Evolutionary conservation across 148 eudicot species (phyloP).

Genomic region (Rhododendron ferrugineum): DNA sequence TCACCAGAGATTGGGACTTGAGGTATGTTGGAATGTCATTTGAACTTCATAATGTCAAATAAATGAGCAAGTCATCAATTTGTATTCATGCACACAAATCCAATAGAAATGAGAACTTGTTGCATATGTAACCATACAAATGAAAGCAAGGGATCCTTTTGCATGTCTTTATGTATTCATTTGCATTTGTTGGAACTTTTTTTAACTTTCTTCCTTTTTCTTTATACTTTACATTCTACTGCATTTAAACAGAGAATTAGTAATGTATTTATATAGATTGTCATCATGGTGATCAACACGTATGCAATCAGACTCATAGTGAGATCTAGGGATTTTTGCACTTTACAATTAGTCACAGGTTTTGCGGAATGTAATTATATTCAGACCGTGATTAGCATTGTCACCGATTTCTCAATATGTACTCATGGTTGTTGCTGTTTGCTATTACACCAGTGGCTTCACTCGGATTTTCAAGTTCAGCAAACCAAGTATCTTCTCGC

Average conservation of each 20-base stretch:
- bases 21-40: constrained; percentile 49
- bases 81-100: background rate
- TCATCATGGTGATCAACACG: background rate
- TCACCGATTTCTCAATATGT: background rate
- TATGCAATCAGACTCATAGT: background rate
- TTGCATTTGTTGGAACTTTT: background rate
- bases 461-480: constrained; percentile 94
- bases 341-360: background rate
- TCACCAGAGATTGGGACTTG: constrained; percentile 96
- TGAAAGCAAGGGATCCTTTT: background rate
- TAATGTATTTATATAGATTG: background rate
- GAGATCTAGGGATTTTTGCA: background rate
- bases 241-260: background rate
- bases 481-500: constrained; percentile 51
- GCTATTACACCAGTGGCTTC: constrained; percentile 59
- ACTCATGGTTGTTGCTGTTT: background rate
- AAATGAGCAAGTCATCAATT: background rate
- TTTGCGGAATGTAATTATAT: background rate
- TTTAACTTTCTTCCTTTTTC: background rate
- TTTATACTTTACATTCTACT: background rate
- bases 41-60: background rate
- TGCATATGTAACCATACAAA: background rate
- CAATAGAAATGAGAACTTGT: background rate
- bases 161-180: background rate
- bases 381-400: background rate